These are phyloP conservation scores for Helicostylum pulchrum DNA, from an alignment of 192 early-diverging fungal species.

Conservation along the genomic window DNA sequence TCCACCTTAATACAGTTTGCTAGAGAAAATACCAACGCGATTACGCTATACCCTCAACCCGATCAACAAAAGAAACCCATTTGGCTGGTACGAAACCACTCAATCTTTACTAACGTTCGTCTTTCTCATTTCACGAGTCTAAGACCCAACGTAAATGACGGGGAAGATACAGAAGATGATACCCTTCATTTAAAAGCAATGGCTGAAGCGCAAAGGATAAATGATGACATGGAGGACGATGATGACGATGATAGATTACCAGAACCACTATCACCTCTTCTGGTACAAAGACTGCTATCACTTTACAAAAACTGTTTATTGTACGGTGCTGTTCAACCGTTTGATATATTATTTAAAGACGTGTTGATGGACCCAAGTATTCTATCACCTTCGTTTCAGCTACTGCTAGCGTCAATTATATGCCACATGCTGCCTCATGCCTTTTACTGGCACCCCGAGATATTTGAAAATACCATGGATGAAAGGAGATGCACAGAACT, in stretches of 20 bases:
- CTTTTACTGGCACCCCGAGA: constrained; percentile 28
- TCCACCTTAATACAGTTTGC: constrained; percentile 26
- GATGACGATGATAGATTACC: constrained; percentile 12
- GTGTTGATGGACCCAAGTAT: constrained; percentile 13
- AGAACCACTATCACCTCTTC: constrained; percentile 13
- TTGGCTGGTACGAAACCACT: constrained; percentile 27
- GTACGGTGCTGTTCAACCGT: constrained; percentile 31
- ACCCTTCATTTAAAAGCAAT: not conserved
- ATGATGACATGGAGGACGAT: not conserved
- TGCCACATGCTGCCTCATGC: constrained; percentile 34
- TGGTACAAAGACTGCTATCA: constrained; percentile 15
- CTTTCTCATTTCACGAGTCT: constrained; percentile 32
- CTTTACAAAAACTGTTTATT: constrained; percentile 30
- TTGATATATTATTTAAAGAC: constrained; percentile 13
- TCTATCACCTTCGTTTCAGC: constrained; percentile 13
- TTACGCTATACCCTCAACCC: constrained; percentile 4
- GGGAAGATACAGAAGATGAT: constrained; percentile 12
- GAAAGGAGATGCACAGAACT: constrained; percentile 14
- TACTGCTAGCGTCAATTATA: constrained; percentile 29
- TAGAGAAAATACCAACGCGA: constrained; percentile 20
- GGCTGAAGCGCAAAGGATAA: too few relatives aligned
- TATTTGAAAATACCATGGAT: constrained; percentile 13
- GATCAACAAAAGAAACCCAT: constrained; percentile 9
- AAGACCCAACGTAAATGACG: constrained; percentile 2
- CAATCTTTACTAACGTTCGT: constrained; percentile 31